These are phyloP conservation scores for Aspergillus sergii DNA, from an alignment of 2,329 filamentous ascomycete species.

Conservation along the genomic window DNA sequence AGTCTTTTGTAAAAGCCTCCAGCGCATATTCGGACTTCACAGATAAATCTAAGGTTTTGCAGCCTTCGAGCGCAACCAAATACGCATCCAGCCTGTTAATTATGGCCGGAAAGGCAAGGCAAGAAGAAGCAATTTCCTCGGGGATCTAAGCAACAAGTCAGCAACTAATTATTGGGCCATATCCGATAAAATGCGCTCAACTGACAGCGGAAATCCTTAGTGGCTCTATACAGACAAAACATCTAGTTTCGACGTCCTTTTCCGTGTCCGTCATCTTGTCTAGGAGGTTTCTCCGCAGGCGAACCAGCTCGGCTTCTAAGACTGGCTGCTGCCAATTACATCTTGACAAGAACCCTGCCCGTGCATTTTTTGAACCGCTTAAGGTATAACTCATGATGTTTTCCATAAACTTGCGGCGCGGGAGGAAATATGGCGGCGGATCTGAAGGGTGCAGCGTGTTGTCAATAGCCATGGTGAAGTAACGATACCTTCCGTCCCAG, in stretches of 20 bases:
- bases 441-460: constrained; percentile 34
- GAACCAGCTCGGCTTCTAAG: constrained; percentile 71
- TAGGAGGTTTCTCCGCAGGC: constrained; percentile 80
- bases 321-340: constrained; percentile 78
- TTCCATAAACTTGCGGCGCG: constrained; percentile 49
- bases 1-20: constrained; percentile 91
- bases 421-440: constrained; percentile 35
- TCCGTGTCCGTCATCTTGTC: constrained; percentile 64
- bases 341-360: constrained; percentile 46
- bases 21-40: constrained; percentile 72
- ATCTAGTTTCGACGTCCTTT: constrained; percentile 50
- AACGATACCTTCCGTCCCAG: constrained; percentile 61
- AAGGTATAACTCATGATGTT: constrained; percentile 83
- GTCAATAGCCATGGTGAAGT: constrained; percentile 51
- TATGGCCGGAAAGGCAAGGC: constrained; percentile 77
- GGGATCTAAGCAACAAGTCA: constrained; percentile 60
- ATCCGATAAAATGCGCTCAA: constrained; percentile 19
- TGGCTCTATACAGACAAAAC: constrained; percentile 76
- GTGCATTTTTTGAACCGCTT: constrained; percentile 69
- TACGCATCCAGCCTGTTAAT: constrained; percentile 81
- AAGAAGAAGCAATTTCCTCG: constrained; percentile 69
- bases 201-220: constrained; percentile 74
- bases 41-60: constrained; percentile 63
- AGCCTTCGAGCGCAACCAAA: constrained; percentile 78
- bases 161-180: not conserved